A percentile compares a stretch with the other conserved stretches of the same genome.
phyloP scores from a whole-genome alignment of 2,329 filamentous ascomycete genomes.

The Diaporthe humulicola region DNA sequence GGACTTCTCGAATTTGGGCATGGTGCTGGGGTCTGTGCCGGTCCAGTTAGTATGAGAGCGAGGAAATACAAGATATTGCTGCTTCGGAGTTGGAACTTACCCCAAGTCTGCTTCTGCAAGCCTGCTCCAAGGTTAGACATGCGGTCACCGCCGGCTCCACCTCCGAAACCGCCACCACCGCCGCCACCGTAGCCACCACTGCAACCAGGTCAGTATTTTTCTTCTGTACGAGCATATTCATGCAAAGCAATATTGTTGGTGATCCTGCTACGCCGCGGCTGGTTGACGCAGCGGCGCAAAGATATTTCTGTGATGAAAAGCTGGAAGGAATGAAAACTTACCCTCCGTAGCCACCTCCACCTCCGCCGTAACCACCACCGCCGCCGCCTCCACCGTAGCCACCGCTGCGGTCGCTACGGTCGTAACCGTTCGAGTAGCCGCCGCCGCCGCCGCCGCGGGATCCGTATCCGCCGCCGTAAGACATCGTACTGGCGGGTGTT shows the following conservation, averaged over 20 bases:
- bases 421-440: conserved; percentile 61
- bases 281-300: not conserved
- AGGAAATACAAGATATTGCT: conserved; percentile 40
- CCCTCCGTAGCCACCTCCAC: conserved; percentile 52
- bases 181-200: conserved; percentile 54
- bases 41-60: conserved; percentile 47
- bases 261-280: not conserved
- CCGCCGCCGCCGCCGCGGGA: conserved; percentile 60
- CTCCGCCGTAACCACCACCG: conserved; percentile 62
- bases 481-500: conserved; percentile 53
- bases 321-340: conserved; percentile 44
- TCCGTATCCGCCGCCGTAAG: conserved; percentile 58
- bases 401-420: conserved; percentile 58
- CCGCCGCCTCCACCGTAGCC: conserved; percentile 62
- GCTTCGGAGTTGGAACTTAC: conserved; percentile 64
- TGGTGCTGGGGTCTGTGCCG: conserved; percentile 74
- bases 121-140: conserved; percentile 93
- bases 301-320: conserved; percentile 5
- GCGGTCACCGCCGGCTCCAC: conserved; percentile 85
- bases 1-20: conserved; percentile 98
- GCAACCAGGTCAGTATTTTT: conserved; percentile 52
- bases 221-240: conserved; percentile 40
- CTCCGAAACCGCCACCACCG: conserved; percentile 62
- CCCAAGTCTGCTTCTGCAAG: conserved; percentile 90
- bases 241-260: not conserved